phyloP scores from a whole-genome alignment of 352 stramenopile genomes.

The Globisporangium canariense region DNA sequence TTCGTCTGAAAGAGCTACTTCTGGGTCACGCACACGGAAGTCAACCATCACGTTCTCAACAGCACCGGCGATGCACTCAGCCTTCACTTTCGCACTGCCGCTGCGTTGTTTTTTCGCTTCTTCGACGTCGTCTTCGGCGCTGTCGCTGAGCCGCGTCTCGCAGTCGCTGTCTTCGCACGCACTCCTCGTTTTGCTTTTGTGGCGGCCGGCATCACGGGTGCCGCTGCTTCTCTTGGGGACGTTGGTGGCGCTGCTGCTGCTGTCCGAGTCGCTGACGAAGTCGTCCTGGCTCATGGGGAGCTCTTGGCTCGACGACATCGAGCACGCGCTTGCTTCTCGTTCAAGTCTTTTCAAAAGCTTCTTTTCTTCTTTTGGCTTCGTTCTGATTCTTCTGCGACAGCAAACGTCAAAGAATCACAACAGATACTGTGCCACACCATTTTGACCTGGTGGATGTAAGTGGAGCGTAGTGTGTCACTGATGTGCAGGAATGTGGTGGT shows the following conservation, averaged over 20 bases:
- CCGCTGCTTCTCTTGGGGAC: neutral
- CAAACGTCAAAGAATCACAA: neutral
- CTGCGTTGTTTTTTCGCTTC: neutral
- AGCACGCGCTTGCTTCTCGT: no score
- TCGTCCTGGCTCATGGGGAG: neutral
- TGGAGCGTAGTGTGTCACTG: neutral
- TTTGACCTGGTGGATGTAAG: neutral
- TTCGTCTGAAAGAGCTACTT: neutral
- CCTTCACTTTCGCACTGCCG: neutral
- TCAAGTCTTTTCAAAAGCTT: no score
- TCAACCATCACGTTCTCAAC: neutral
- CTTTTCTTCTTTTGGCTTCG: no score
- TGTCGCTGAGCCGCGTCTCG: neutral
- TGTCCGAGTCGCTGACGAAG: neutral
- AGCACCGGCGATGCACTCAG: no score
- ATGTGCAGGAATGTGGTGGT: no score
- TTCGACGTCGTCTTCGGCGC: neutral
- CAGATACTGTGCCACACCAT: neutral
- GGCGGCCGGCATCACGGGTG: neutral
- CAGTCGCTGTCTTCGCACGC: neutral
- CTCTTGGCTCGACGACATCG: neutral
- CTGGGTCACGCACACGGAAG: neutral
- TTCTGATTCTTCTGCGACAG: no score
- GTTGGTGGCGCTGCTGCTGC: neutral
- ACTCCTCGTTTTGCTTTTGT: neutral